Evolutionary conservation across 805 yeast species (phyloP), one percentile per base, ranked within the genome.

Genomic region (Metschnikowia borealis): DNA sequence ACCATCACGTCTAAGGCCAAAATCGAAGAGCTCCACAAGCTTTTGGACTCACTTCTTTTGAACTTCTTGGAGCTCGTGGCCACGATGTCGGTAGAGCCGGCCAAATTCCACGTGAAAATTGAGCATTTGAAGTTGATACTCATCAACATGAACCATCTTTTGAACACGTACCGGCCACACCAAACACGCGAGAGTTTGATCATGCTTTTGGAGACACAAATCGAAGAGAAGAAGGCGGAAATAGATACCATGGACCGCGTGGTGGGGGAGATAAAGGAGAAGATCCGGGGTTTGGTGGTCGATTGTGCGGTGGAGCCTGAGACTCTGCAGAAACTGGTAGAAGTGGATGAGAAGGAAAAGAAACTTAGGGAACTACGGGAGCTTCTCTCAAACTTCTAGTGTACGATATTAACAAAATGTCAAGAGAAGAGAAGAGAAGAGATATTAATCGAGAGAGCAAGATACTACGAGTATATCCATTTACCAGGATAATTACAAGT

Each of bases 151-250:
- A 97, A 94, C 64, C 98, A 94, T 65, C 71, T 94, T 35, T 70
- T 94, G 51, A 94, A 94, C 65, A 90, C 91, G 47, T 94, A 94
- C 67, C 75, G 99, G 53, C 94, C 97, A 2, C 98, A 94, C 67
- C 99, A 94, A 64, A 86, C 96, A 3, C 76, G 97, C 47, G 99
- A 94, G 61, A 84, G 91, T 45, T 73, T 94, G 55, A 88, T 90
- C 39, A 75, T 89, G 74, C 72, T 86, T 48, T 69, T 89, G 63
- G 82, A 79, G 59, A 84, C 81, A 47, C 90, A 87, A 61, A 80
- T 92, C 33, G 87, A 80, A 45, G 73, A 77, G 39, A 86, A 85
- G 59, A 73, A 74, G 46, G 62, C 66, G 5, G 85, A 84, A 53
- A 84, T 85, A 7, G 64, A 62, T 5, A 59, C 61, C 32, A 77